Evolutionary conservation across 768 basidiomycete species (phyloP).

Genomic region (Crassisporium funariophilum): DNA sequence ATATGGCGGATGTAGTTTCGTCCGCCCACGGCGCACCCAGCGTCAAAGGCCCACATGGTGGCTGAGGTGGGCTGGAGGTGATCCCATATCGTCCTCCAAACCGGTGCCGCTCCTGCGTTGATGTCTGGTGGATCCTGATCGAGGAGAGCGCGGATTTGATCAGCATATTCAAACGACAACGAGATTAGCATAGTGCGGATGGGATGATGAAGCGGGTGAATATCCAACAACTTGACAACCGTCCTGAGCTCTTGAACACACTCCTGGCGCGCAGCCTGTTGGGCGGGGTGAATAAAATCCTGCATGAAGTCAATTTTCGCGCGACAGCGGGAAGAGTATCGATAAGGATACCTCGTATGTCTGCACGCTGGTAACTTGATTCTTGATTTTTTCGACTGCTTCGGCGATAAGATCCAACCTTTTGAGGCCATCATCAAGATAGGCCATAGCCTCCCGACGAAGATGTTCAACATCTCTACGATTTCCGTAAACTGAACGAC

Average conservation of each 20-base stretch:
- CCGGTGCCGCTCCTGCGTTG: too few species aligned
- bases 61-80: slow-evolving; percentile 8
- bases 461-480: slow-evolving; percentile 15
- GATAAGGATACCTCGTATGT: too few species aligned
- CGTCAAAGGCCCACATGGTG: slow-evolving; percentile 9
- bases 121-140: too few species aligned
- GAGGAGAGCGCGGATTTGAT: background rate
- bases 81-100: slow-evolving; percentile 12
- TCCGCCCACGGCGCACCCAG: slow-evolving; percentile 12
- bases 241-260: slow-evolving; percentile 18
- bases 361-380: too few species aligned
- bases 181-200: slow-evolving; percentile 14
- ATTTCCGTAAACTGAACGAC: slow-evolving; percentile 14
- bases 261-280: too few species aligned
- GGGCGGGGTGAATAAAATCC: too few species aligned
- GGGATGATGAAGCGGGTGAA: slow-evolving; percentile 14
- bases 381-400: too few species aligned
- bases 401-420: too few species aligned
- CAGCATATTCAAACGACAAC: background rate
- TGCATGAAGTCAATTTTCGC: too few species aligned
- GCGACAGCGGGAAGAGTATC: too few species aligned
- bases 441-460: slow-evolving; percentile 8
- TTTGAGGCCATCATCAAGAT: slow-evolving; percentile 5
- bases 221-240: slow-evolving; percentile 10
- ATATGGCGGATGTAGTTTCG: slow-evolving; percentile 13